Conservation (phyloP, 2,329 filamentous ascomycete genomes). For the Plenodomus lindquistii region DNA sequence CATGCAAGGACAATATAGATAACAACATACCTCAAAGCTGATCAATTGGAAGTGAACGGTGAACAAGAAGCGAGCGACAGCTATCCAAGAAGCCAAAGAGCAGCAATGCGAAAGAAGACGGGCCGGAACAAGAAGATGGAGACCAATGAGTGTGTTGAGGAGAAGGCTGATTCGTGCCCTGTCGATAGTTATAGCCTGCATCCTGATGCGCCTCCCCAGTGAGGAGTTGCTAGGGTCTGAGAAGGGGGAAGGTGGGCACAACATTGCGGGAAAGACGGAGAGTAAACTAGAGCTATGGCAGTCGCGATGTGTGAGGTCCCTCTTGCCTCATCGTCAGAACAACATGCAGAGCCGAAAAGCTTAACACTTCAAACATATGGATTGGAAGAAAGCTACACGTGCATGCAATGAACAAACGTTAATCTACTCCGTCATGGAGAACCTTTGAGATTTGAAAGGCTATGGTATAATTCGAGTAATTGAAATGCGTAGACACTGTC, state of each 20-base stretch:
- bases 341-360: no score
- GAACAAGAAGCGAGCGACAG: slow-evolving; percentile 40
- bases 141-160: slow-evolving; percentile 44
- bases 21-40: slow-evolving; percentile 36
- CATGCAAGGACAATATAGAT: neutral
- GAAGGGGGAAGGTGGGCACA: slow-evolving; percentile 16
- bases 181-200: slow-evolving; percentile 28
- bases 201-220: slow-evolving; percentile 25
- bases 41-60: slow-evolving; percentile 28
- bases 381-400: neutral
- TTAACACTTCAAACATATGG: neutral
- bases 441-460: no score
- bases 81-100: slow-evolving; percentile 45
- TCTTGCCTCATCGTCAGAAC: neutral
- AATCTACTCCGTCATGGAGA: no score
- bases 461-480: no score
- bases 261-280: neutral
- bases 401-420: no score
- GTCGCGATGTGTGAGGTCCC: neutral
- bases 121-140: slow-evolving; percentile 40
- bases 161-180: slow-evolving; percentile 5
- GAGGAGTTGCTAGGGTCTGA: neutral
- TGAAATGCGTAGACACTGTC: no score
- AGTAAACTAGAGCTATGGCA: slow-evolving; percentile 15
- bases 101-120: slow-evolving; percentile 46